Base-by-base conservation (phyloP, 140 eudicot species). In the Senecio squalidus region DNA sequence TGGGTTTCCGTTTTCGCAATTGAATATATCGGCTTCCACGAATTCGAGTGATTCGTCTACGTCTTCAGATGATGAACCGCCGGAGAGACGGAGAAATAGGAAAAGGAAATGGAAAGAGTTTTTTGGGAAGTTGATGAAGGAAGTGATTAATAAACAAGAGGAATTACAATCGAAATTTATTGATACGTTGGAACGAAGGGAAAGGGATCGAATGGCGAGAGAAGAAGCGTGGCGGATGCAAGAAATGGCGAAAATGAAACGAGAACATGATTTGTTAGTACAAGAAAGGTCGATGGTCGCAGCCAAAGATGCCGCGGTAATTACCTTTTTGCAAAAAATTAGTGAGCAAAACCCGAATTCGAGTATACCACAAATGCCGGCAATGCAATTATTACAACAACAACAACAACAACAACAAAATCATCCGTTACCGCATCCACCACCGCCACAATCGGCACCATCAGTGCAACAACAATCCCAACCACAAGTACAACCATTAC, bases 161-260 rank as follows among this genome's bases (percentile, higher is more conserved):
- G 95, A 83, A 30, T 13, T 90, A 41, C 94, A 90, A 67, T 76
- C 70, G 60, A 80, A 79, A 48, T 90, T 90, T 56, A 40, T 90
- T 16, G 94, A 86, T 0, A 64, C 91, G 14, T 55, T 90, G 60
- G 97, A 90, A 64, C 83, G 78, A 49, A 77, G 97, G 0, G 97
- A 90, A 55, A 70, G 89, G 2, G 97, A 90, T 27, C 63, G 95
- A 57, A 53, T 69, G 71, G 80, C 66, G 7, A 71, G 95, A 44
- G 95, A 90, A 43, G 97, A 90, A 40, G 85, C 90, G 2, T 90
- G 95, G 97, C 69, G 95, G 72, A 71, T 60, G 14, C 94, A 86
- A 26, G 97, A 90, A 41, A 76, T 86, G 73, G 78, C 82, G 17
- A 78, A 83, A 18, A 64, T 86, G 74, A 80, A 78, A 47, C 80